Conservation (phyloP, 108 stramenopile species). For the Conticribra weissflogii region DNA sequence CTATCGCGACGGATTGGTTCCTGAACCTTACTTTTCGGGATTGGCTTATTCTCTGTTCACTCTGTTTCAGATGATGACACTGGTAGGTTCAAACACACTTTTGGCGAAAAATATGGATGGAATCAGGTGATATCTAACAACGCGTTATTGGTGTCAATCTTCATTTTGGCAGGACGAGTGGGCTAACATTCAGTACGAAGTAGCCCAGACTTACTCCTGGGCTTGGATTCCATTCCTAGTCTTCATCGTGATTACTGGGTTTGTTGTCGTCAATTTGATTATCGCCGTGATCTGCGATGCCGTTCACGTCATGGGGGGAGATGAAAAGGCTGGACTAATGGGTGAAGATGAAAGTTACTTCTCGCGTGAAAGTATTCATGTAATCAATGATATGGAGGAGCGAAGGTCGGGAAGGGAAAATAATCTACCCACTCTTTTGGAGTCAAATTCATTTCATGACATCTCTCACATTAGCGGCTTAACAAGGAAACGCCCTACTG, state of each 20-base stretch:
- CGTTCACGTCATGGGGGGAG: conserved; percentile 54
- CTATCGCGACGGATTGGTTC: conserved; percentile 5
- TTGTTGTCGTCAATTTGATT: conserved; percentile 78
- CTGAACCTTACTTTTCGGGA: conserved; percentile 51
- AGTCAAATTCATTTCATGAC: not conserved
- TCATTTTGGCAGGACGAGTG: conserved; percentile 60
- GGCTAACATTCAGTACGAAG: conserved; percentile 50
- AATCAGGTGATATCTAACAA: too few species aligned
- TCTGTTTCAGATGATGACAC: conserved; percentile 74
- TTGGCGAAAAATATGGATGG: conserved; percentile 8
- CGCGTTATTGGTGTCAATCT: conserved; percentile 31
- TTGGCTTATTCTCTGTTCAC: conserved; percentile 63
- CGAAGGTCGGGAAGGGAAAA: not conserved
- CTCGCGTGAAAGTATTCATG: too few species aligned
- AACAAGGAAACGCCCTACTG: not conserved
- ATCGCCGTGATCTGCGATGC: conserved; percentile 87
- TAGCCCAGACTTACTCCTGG: conserved; percentile 57
- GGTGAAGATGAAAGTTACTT: conserved; percentile 38
- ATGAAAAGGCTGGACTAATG: conserved; percentile 56
- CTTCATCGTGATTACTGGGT: conserved; percentile 76
- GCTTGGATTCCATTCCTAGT: conserved; percentile 64
- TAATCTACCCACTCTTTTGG: not conserved
- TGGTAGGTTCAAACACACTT: conserved; percentile 36
- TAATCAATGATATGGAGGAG: not conserved
- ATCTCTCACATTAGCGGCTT: not conserved